Evolutionary conservation across 176 grass and related monocot genomes (phyloP).

Genomic region (Musa acuminata): DNA sequence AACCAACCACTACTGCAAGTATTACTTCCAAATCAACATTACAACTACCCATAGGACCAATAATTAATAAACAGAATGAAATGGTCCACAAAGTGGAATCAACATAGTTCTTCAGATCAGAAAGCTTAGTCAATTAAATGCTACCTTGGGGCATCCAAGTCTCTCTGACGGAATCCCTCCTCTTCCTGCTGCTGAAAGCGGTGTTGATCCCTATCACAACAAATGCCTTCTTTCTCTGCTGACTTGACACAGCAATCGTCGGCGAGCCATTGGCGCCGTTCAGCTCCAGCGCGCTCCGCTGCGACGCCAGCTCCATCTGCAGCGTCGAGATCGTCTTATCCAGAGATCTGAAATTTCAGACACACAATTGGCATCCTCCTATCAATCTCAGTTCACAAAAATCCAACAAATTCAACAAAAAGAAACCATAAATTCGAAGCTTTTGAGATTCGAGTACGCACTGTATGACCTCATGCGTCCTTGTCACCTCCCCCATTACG

Average conservation of each 20-base stretch:
- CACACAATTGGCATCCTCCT: neutral
- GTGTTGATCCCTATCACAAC: slow-evolving; percentile 92
- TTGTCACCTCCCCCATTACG: slow-evolving; percentile 90
- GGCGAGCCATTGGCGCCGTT: slow-evolving; percentile 32
- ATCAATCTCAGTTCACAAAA: neutral
- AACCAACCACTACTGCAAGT: no score
- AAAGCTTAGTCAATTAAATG: slow-evolving; percentile 1
- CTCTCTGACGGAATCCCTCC: slow-evolving; percentile 77
- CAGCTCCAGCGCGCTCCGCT: slow-evolving; percentile 46
- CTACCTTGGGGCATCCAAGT: slow-evolving; percentile 99
- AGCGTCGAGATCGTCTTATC: slow-evolving; percentile 96
- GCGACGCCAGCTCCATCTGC: slow-evolving; percentile 89
- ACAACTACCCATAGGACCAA: neutral
- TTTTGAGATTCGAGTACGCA: slow-evolving; percentile 27
- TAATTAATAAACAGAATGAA: neutral
- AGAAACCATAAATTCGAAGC: slow-evolving; percentile 7
- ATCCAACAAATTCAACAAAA: slow-evolving; percentile 24
- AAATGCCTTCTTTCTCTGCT: slow-evolving; percentile 62
- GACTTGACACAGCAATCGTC: slow-evolving; percentile 24
- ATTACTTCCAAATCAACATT: neutral
- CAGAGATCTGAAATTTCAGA: slow-evolving; percentile 71
- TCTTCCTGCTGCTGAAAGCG: slow-evolving; percentile 83
- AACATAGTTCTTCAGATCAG: neutral
- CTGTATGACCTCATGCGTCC: slow-evolving; percentile 86
- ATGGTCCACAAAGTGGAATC: neutral